A percentile compares a stretch with the other conserved stretches of the same genome.
phyloP scores from a whole-genome alignment of 768 basidiomycete species.

The Psilocybe cubensis region DNA sequence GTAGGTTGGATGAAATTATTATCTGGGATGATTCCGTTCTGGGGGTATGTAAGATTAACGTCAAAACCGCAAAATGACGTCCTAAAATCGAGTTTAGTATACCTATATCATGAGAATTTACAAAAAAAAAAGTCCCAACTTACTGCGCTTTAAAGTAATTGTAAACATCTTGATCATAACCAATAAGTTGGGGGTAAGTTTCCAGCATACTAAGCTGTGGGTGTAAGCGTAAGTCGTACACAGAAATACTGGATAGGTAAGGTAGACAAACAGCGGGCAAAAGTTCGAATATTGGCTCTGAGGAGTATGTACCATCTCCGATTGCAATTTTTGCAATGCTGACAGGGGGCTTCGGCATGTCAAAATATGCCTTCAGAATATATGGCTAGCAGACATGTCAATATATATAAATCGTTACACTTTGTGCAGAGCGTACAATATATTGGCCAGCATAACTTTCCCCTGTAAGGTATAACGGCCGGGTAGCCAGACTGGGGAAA shows the following conservation, averaged over 20 bases:
- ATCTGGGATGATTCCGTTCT: conserved; percentile 52
- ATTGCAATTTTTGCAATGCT: conserved; percentile 70
- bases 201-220: conserved; percentile 58
- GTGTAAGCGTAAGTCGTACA: neutral
- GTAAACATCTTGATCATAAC: conserved; percentile 67
- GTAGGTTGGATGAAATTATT: conserved; percentile 38
- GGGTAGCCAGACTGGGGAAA: conserved; percentile 67
- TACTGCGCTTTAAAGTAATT: conserved; percentile 73
- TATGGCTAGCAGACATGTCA: conserved; percentile 59
- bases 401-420: neutral
- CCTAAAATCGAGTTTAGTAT: conserved; percentile 34
- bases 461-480: conserved; percentile 71
- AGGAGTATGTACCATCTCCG: conserved; percentile 66
- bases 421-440: conserved; percentile 49
- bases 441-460: conserved; percentile 80
- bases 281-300: conserved; percentile 52
- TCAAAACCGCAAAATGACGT: conserved; percentile 65
- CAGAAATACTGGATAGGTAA: neutral
- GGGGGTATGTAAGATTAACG: conserved; percentile 72
- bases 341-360: conserved; percentile 64
- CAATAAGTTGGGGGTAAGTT: conserved; percentile 79
- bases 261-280: conserved; percentile 53
- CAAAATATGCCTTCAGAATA: conserved; percentile 74
- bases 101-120: too few relatives aligned
- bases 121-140: too few relatives aligned